phyloP scores from a whole-genome alignment of 495 filamentous ascomycete genomes.

The Lindgomyces ingoldianus region DNA sequence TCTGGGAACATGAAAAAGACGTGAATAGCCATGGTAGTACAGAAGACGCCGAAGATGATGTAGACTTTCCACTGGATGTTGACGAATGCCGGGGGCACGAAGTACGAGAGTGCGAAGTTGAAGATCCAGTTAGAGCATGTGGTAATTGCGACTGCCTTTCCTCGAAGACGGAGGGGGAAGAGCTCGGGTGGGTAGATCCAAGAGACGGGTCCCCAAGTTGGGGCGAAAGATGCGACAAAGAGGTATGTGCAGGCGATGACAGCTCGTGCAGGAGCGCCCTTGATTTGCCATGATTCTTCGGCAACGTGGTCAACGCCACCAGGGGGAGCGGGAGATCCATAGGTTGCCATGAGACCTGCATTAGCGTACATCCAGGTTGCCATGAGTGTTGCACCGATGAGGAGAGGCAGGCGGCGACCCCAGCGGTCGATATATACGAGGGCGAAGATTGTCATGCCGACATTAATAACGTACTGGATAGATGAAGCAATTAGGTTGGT shows the following conservation, averaged over 20 bases:
- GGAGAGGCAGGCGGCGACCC: conserved; percentile 63
- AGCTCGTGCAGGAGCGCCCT: conserved; percentile 40
- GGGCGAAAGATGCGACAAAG: conserved; percentile 53
- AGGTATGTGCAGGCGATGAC: conserved; percentile 49
- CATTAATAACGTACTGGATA: conserved; percentile 76
- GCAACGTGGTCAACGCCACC: conserved; percentile 36
- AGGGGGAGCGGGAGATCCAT: conserved; percentile 43
- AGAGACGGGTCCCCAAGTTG: conserved; percentile 62
- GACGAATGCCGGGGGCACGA: conserved; percentile 71
- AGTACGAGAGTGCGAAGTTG: conserved; percentile 77
- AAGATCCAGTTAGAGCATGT: conserved; percentile 77
- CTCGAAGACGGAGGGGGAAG: conserved; percentile 70
- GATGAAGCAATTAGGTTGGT: conserved; percentile 64
- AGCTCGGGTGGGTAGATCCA: conserved; percentile 80
- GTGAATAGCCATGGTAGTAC: conserved; percentile 31
- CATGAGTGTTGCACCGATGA: conserved; percentile 69
- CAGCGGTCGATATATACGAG: conserved; percentile 58
- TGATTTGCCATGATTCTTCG: conserved; percentile 38
- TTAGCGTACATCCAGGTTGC: conserved; percentile 68
- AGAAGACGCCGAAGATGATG: conserved; percentile 39
- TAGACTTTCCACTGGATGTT: conserved; percentile 66
- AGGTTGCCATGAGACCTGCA: conserved; percentile 63
- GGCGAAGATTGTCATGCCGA: conserved; percentile 51
- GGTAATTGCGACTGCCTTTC: conserved; percentile 69
- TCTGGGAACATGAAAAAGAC: conserved; percentile 37